Conservation (phyloP, 495 filamentous ascomycete species). For the Rhypophila decipiens region DNA sequence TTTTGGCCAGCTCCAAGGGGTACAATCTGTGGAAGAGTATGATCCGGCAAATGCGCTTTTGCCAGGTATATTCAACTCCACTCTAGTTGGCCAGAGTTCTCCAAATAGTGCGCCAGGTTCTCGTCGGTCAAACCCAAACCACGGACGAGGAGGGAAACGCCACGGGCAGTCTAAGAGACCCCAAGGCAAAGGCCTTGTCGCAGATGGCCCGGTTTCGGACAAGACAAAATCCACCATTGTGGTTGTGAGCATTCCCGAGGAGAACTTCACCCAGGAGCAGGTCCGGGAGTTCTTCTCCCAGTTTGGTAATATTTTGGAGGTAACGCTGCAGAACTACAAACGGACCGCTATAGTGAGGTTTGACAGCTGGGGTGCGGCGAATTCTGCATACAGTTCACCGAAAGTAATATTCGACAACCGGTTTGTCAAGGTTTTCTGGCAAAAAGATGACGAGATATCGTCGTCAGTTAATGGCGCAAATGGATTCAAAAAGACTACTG, state of each 20-base stretch:
- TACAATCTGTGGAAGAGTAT: slow-evolving; percentile 60
- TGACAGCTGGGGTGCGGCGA: slow-evolving; percentile 63
- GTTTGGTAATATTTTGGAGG: slow-evolving; percentile 69
- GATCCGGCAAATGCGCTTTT: slow-evolving; percentile 62
- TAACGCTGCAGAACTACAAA: slow-evolving; percentile 72
- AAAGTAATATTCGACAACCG: slow-evolving; percentile 95
- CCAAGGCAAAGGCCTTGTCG: slow-evolving; percentile 46
- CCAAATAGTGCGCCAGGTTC: too few species aligned
- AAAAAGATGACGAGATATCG: slow-evolving; percentile 51
- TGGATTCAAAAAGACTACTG: slow-evolving; percentile 14
- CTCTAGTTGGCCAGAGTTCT: too few species aligned
- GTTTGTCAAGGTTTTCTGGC: slow-evolving; percentile 98
- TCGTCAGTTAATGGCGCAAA: slow-evolving; percentile 13
- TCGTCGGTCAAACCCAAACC: slow-evolving; percentile 1
- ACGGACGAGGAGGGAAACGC: slow-evolving; percentile 11
- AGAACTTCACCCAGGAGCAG: slow-evolving; percentile 67
- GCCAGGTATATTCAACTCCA: slow-evolving; percentile 11
- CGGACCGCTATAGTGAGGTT: slow-evolving; percentile 78
- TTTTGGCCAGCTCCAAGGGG: too few species aligned
- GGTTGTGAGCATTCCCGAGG: slow-evolving; percentile 87
- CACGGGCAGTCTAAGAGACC: slow-evolving; percentile 24
- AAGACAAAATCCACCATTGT: slow-evolving; percentile 74
- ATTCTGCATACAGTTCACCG: slow-evolving; percentile 79
- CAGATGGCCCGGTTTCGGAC: slow-evolving; percentile 68
- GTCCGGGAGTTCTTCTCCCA: slow-evolving; percentile 78